Conservation (phyloP, 345 rosid species). For the Aurinia saxatilis region DNA sequence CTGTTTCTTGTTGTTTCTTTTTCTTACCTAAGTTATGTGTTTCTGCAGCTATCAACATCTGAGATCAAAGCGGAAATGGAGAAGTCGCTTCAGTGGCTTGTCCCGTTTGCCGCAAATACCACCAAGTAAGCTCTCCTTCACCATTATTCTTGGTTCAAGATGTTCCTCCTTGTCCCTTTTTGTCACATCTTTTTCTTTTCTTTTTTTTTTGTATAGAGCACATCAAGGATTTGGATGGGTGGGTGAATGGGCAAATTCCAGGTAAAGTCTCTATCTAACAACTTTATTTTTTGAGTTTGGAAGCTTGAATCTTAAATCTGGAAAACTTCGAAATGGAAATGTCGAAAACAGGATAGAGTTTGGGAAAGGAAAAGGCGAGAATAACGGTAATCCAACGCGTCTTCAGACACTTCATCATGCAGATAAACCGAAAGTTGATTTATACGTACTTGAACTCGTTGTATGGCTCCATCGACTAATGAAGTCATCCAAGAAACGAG, state of each 20-base stretch:
- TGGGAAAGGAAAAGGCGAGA: constrained; percentile 27
- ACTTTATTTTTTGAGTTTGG: not conserved
- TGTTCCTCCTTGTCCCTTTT: constrained; percentile 8
- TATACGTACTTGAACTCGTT: constrained; percentile 61
- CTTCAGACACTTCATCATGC: constrained; percentile 86
- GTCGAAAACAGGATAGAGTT: constrained; percentile 28
- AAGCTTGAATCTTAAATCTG: not conserved
- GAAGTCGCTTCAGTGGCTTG: constrained; percentile 80
- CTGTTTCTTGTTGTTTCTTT: not conserved
- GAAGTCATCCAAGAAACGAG: constrained; percentile 43
- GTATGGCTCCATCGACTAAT: constrained; percentile 73
- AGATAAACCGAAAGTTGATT: constrained; percentile 54
- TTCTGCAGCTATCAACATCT: constrained; percentile 47
- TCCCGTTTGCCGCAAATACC: constrained; percentile 73
- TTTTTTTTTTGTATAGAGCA: constrained; percentile 41
- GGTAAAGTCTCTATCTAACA: constrained; percentile 38
- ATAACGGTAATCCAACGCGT: constrained; percentile 39
- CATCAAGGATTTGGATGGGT: constrained; percentile 98
- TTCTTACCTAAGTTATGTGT: constrained; percentile 1
- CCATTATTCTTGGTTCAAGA: not conserved
- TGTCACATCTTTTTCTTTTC: not conserved
- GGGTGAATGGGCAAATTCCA: constrained; percentile 94
- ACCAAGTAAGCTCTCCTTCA: constrained; percentile 48
- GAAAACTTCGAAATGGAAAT: too few species aligned
- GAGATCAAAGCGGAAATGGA: constrained; percentile 81